phyloP scores from a whole-genome alignment of 768 basidiomycete species.

The Amanita thiersii region DNA sequence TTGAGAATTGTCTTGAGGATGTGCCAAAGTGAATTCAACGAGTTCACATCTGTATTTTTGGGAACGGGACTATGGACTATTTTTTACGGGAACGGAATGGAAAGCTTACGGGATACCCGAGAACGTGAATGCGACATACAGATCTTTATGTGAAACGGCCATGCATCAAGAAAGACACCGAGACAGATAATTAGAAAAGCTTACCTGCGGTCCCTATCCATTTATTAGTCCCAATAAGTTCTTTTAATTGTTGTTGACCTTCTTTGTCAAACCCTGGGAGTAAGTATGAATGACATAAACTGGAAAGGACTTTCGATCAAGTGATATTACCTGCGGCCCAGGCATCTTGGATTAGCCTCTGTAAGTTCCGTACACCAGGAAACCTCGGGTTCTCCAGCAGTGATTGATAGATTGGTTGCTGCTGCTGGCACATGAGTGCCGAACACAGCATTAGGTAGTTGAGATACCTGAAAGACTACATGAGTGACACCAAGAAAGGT shows the following conservation, averaged over 20 bases:
- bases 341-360: constrained; percentile 73
- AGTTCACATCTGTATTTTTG: constrained; percentile 39
- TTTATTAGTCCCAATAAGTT: constrained; percentile 49
- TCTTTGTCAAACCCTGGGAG: constrained; percentile 60
- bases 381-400: constrained; percentile 44
- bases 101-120: constrained; percentile 73
- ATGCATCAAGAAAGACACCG: not conserved
- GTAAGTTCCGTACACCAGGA: constrained; percentile 70
- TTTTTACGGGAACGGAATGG: not conserved
- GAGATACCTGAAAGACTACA: constrained; percentile 49
- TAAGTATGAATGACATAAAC: not conserved
- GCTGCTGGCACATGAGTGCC: constrained; percentile 57
- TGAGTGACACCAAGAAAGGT: constrained; percentile 1
- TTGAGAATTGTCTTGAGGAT: constrained; percentile 6
- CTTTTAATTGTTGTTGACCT: constrained; percentile 54
- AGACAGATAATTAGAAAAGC: not conserved
- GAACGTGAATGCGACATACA: constrained; percentile 72
- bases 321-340: constrained; percentile 54
- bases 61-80: not conserved
- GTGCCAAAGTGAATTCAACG: constrained; percentile 53
- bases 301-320: constrained; percentile 10
- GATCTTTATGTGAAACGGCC: constrained; percentile 33
- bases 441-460: constrained; percentile 78
- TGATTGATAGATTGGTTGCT: constrained; percentile 54
- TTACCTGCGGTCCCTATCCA: constrained; percentile 80